Conservation (phyloP, 148 eudicot genomes). For the Limonium bicolor region DNA sequence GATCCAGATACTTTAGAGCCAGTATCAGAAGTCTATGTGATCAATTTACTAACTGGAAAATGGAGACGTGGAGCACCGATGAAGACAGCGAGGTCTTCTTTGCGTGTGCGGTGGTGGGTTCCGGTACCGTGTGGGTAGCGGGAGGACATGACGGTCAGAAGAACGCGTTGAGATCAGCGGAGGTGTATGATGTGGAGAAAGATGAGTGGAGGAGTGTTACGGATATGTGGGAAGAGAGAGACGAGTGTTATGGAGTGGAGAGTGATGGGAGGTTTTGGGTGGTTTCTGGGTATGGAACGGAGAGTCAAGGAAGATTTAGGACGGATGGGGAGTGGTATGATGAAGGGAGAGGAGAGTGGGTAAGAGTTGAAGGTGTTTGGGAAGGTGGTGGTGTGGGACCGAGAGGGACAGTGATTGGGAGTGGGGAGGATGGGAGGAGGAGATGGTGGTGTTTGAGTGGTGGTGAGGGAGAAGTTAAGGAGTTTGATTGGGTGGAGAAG, state of each 20-base stretch:
- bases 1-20: constrained; percentile 25
- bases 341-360: constrained; percentile 10
- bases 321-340: constrained; percentile 17
- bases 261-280: constrained; percentile 12
- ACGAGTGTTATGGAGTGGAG: constrained; percentile 16
- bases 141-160: constrained; percentile 35
- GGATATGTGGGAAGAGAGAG: constrained; percentile 22
- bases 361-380: constrained; percentile 12
- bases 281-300: constrained; percentile 23
- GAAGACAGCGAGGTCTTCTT: constrained; percentile 23
- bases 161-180: constrained; percentile 24
- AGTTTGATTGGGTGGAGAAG: constrained; percentile 16
- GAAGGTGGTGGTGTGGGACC: constrained; percentile 9
- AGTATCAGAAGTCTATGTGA: constrained; percentile 7
- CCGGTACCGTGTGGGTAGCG: constrained; percentile 16
- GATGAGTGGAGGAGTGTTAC: constrained; percentile 19
- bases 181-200: constrained; percentile 13
- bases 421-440: background rate
- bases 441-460: constrained; percentile 12
- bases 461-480: constrained; percentile 9
- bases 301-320: constrained; percentile 23
- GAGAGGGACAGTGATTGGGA: constrained; percentile 2
- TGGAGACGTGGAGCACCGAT: constrained; percentile 22
- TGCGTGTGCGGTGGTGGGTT: constrained; percentile 8
- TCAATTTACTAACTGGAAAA: constrained; percentile 11